Percentiles rank a stretch among this genome's conserved stretches.
These are phyloP conservation scores for Aspergillus sp. DNA, from an alignment of 2,329 filamentous ascomycete species.

Conservation along the genomic window DNA sequence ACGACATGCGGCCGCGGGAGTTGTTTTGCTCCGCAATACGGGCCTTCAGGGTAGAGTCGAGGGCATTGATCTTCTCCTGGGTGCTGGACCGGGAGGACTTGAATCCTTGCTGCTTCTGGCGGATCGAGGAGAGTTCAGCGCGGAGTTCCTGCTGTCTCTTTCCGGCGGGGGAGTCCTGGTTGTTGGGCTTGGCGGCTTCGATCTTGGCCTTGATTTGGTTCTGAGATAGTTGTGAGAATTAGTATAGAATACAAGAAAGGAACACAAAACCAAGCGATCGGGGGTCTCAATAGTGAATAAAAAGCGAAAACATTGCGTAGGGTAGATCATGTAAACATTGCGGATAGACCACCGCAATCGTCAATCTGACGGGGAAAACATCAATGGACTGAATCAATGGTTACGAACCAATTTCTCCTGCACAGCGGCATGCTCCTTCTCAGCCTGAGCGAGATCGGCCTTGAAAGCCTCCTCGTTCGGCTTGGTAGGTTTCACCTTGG, in stretches of 20 bases:
- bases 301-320: too few relatives aligned
- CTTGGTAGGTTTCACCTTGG: conserved; percentile 68
- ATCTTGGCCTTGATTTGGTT: conserved; percentile 86
- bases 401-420: conserved; percentile 64
- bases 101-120: conserved; percentile 80
- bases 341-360: too few relatives aligned
- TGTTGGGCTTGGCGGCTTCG: conserved; percentile 76
- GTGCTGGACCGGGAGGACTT: conserved; percentile 78
- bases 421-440: conserved; percentile 79
- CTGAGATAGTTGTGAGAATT: conserved; percentile 54
- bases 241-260: not conserved
- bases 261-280: too few relatives aligned
- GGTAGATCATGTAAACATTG: too few relatives aligned
- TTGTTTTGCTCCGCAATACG: conserved; percentile 84
- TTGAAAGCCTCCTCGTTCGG: conserved; percentile 87
- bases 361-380: not conserved
- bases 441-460: conserved; percentile 71
- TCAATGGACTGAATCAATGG: conserved; percentile 3
- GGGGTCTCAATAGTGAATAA: too few relatives aligned
- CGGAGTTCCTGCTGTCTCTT: conserved; percentile 87
- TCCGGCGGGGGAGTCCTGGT: conserved; percentile 74
- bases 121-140: conserved; percentile 77
- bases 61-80: conserved; percentile 86
- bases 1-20: conserved; percentile 75
- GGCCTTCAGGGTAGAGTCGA: conserved; percentile 85